Conservation (phyloP, 2,329 filamentous ascomycete genomes). For the Ophiosphaerella herpotricha region DNA sequence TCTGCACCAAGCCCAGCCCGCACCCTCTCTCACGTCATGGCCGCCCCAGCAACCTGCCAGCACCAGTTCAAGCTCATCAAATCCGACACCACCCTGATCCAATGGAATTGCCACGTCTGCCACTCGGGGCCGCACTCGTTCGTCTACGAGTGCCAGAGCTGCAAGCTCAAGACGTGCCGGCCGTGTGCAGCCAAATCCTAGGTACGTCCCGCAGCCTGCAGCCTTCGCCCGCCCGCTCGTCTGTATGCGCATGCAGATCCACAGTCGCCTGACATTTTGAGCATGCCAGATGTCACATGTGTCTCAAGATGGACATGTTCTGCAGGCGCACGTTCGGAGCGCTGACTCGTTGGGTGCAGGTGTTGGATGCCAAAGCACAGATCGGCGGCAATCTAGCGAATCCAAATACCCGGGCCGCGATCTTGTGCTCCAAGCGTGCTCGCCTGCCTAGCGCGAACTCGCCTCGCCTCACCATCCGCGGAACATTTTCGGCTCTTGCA, state of each 20-base stretch:
- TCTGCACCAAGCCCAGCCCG: conserved; percentile 6
- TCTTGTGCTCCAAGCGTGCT: conserved; percentile 4
- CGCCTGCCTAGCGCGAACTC: conserved; percentile 7
- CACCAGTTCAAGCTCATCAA: conserved; percentile 58
- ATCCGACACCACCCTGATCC: conserved; percentile 56
- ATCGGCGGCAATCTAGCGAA: conserved; percentile 31
- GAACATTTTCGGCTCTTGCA: conserved; percentile 3
- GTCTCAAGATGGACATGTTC: conserved; percentile 14
- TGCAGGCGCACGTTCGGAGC: conserved; percentile 19
- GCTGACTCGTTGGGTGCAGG: conserved; percentile 30
- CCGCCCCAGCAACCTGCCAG: conserved; percentile 53
- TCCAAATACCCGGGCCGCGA: conserved; percentile 16
- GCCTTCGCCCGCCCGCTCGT: not conserved
- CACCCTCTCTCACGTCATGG: conserved; percentile 43
- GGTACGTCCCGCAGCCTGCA: conserved; percentile 17
- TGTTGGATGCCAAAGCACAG: conserved; percentile 22
- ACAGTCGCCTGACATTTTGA: conserved; percentile 6
- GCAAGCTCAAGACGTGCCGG: conserved; percentile 57
- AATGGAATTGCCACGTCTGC: conserved; percentile 59
- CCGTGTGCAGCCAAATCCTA: conserved; percentile 53
- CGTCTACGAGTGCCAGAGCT: conserved; percentile 57
- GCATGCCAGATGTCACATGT: conserved; percentile 4
- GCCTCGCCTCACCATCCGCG: not conserved
- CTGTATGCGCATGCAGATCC: conserved; percentile 3
- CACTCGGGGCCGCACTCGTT: conserved; percentile 56